Evolutionary conservation across 208 protist genomes (phyloP).

Genomic region (Wallacemonas sp.): DNA sequence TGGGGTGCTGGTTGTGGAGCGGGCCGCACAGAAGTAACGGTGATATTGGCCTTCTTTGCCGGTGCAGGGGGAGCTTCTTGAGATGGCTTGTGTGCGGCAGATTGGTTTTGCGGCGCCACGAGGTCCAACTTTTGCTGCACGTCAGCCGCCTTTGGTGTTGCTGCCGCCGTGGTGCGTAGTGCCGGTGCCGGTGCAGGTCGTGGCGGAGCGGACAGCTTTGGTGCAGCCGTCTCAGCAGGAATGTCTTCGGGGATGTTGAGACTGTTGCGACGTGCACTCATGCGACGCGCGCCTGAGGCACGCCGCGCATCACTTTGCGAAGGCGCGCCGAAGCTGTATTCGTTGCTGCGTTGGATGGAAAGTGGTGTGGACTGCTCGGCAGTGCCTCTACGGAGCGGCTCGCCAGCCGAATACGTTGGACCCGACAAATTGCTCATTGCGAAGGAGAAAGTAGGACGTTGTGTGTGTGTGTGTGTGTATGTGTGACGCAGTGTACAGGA

Average conservation of each 20-base stretch:
- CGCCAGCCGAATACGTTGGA: background rate
- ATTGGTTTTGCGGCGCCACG: background rate
- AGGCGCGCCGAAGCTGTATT: background rate
- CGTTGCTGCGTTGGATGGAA: constrained; percentile 1
- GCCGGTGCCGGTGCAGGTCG: background rate
- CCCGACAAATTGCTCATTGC: background rate
- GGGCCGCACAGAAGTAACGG: too few species aligned
- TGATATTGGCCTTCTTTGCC: too few species aligned
- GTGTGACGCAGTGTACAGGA: background rate
- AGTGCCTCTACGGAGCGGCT: background rate
- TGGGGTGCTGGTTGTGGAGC: background rate
- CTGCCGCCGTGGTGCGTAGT: too few species aligned
- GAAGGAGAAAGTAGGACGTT: too few species aligned
- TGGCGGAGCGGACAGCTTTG: background rate
- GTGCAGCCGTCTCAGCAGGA: background rate
- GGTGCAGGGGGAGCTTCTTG: background rate
- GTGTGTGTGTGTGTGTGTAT: constrained; percentile 12
- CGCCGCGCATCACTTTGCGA: background rate
- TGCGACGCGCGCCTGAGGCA: background rate
- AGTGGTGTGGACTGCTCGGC: constrained; percentile 1
- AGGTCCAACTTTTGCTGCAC: too few species aligned
- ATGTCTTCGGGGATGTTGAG: constrained; percentile 12
- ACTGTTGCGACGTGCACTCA: background rate
- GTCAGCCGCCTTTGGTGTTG: background rate
- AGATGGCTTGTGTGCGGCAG: background rate